These are phyloP conservation scores for Lentinula novae-zelandiae DNA, from an alignment of 1,284 basidiomycete genomes.

Conservation along the genomic window DNA sequence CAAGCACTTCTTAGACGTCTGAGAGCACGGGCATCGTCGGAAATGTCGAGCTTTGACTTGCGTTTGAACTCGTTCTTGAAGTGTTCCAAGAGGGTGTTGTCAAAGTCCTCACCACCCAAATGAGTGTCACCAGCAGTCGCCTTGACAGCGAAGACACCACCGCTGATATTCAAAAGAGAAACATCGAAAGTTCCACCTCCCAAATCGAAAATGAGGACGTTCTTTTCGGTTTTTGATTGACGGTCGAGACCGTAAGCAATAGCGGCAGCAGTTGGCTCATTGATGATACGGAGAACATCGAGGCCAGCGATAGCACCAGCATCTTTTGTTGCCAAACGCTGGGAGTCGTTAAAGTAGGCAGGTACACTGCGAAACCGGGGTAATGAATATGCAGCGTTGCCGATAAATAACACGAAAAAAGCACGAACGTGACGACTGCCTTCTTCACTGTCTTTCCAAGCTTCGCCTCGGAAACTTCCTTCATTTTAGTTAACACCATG, in stretches of 20 bases:
- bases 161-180: slow-evolving; percentile 93
- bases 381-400: slow-evolving; percentile 6
- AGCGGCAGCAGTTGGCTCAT: slow-evolving; percentile 94
- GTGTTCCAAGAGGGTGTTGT: slow-evolving; percentile 96
- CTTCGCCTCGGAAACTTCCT: slow-evolving; percentile 98
- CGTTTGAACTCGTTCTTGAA: slow-evolving; percentile 99
- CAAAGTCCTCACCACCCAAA: slow-evolving; percentile 97
- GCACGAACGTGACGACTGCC: slow-evolving; percentile 84
- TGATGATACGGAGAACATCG: slow-evolving; percentile 96
- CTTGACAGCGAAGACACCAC: slow-evolving; percentile 97
- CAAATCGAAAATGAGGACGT: slow-evolving; percentile 99
- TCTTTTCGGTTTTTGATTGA: slow-evolving; percentile 90
- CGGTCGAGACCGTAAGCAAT: slow-evolving; percentile 93
- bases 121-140: slow-evolving; percentile 99
- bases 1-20: slow-evolving; percentile 94
- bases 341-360: slow-evolving; percentile 98
- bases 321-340: slow-evolving; percentile 94
- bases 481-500: slow-evolving; percentile 99
- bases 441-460: slow-evolving; percentile 95
- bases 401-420: slow-evolving; percentile 4
- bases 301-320: slow-evolving; percentile 91
- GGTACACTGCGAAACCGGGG: slow-evolving; percentile 58
- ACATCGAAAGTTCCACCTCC: slow-evolving; percentile 99
- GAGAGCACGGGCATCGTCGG: slow-evolving; percentile 92
- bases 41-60: slow-evolving; percentile 97